These are phyloP conservation scores for Colletotrichum cordylinicola DNA, from an alignment of 2,329 filamentous ascomycete species.

Conservation along the genomic window DNA sequence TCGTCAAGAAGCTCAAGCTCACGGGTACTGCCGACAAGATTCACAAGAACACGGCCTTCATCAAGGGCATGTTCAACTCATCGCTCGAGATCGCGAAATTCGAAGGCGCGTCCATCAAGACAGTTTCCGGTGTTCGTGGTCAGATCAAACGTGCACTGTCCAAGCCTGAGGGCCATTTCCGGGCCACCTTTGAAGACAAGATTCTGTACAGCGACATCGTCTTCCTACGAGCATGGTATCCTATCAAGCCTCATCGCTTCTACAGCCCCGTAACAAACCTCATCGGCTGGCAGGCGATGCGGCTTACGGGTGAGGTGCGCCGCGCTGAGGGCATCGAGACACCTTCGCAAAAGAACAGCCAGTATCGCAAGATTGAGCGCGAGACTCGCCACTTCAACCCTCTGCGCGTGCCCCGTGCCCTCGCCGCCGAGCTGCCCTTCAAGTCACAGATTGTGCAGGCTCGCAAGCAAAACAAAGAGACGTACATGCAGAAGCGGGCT, in stretches of 20 bases:
- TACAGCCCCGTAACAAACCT: conserved; percentile 97
- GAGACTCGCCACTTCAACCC: conserved; percentile 78
- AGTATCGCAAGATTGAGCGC: conserved; percentile 76
- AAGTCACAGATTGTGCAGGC: conserved; percentile 87
- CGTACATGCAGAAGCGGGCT: conserved; percentile 94
- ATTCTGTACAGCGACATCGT: conserved; percentile 96
- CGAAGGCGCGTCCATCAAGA: conserved; percentile 93
- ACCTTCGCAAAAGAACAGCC: conserved; percentile 81
- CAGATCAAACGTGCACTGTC: conserved; percentile 96
- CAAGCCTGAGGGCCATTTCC: conserved; percentile 94
- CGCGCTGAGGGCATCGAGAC: conserved; percentile 76
- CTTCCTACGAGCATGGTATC: conserved; percentile 96
- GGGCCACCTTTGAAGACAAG: conserved; percentile 98
- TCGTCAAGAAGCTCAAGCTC: conserved; percentile 99
- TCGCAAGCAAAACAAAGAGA: conserved; percentile 79
- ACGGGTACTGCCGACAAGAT: conserved; percentile 95
- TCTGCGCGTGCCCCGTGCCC: conserved; percentile 76
- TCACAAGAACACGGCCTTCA: conserved; percentile 98
- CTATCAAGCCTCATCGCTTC: conserved; percentile 92
- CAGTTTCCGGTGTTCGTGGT: conserved; percentile 91
- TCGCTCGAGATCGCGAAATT: conserved; percentile 97
- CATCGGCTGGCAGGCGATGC: conserved; percentile 92
- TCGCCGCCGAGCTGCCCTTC: conserved; percentile 87
- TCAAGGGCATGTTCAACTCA: conserved; percentile 97
- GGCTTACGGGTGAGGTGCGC: conserved; percentile 90